Percentiles rank a stretch among this genome's conserved stretches.
Conservation (phyloP, 2,329 filamentous ascomycete genomes). For the Phaeosphaeriaceae sp. region DNA sequence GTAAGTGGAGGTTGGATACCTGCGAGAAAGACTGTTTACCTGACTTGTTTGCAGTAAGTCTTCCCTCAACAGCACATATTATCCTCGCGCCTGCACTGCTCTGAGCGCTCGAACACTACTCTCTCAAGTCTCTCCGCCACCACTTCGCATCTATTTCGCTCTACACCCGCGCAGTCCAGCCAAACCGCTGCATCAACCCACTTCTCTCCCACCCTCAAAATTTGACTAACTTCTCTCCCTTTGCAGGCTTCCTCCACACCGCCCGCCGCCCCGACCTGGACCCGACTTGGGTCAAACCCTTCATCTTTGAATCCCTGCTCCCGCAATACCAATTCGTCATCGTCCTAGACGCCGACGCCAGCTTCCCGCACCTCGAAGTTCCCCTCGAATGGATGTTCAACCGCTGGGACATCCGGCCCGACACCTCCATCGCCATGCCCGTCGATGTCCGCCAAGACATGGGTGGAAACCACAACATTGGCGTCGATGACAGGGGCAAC, state of each 20-base stretch:
- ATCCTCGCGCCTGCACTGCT: too few relatives aligned
- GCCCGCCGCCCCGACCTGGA: constrained; percentile 36
- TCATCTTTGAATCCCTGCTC: constrained; percentile 48
- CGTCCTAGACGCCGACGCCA: constrained; percentile 55
- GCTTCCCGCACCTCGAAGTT: constrained; percentile 51
- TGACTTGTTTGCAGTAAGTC: too few relatives aligned
- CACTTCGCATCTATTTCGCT: too few relatives aligned
- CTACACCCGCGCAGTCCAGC: too few relatives aligned
- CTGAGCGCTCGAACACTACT: constrained; percentile 33
- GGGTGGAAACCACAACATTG: not conserved
- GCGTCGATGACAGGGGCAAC: constrained; percentile 1
- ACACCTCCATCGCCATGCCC: constrained; percentile 52
- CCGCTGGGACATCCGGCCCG: constrained; percentile 51
- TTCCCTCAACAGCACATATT: too few relatives aligned
- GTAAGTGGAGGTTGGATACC: too few relatives aligned
- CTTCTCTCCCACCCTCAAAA: too few relatives aligned
- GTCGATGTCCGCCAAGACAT: constrained; percentile 37
- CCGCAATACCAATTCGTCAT: constrained; percentile 52
- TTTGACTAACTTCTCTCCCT: too few relatives aligned
- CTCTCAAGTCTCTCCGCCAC: too few relatives aligned
- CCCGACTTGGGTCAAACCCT: constrained; percentile 55
- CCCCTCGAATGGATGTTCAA: constrained; percentile 59
- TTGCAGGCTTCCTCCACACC: too few relatives aligned
- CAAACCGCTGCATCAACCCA: too few relatives aligned
- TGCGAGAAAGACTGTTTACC: too few relatives aligned